Percentiles rank a stretch among this genome's conserved stretches.
Evolutionary conservation across 2,329 filamentous ascomycete genomes (phyloP).

Genomic region (Aspergillus sp.): DNA sequence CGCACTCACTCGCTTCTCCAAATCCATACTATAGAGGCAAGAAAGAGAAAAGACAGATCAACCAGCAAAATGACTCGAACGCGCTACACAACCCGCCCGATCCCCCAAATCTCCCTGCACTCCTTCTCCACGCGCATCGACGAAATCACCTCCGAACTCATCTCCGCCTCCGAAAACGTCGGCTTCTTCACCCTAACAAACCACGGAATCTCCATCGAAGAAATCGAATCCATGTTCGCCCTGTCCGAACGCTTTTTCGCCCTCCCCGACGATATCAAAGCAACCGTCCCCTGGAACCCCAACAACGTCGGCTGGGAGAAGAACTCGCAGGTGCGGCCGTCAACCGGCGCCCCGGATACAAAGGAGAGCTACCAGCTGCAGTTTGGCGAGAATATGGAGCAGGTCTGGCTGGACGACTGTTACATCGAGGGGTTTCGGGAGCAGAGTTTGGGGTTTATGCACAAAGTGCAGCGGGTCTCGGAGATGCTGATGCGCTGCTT

Average conservation of each 20-base stretch:
- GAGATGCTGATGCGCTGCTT: constrained; percentile 51
- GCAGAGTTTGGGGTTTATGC: constrained; percentile 58
- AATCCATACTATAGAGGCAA: not conserved
- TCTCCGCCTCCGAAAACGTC: constrained; percentile 60
- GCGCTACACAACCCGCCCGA: constrained; percentile 48
- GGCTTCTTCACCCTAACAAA: constrained; percentile 65
- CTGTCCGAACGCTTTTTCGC: constrained; percentile 59
- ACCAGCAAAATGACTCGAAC: constrained; percentile 37
- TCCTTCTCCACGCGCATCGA: constrained; percentile 59
- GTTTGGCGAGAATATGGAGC: constrained; percentile 60
- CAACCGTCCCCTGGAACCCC: constrained; percentile 58
- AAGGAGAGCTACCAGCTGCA: constrained; percentile 69
- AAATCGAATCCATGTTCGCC: constrained; percentile 58
- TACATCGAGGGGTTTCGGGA: constrained; percentile 56
- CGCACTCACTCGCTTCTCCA: not conserved
- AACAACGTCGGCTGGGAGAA: constrained; percentile 67
- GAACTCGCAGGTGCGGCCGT: constrained; percentile 61
- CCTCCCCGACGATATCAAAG: constrained; percentile 57
- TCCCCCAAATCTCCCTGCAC: constrained; percentile 59
- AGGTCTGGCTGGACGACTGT: constrained; percentile 56
- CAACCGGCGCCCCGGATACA: constrained; percentile 61
- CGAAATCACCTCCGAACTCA: constrained; percentile 57
- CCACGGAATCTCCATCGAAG: constrained; percentile 56
- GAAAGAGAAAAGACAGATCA: not conserved
- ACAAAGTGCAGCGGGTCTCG: constrained; percentile 55